Evolutionary conservation across 1,139 yeast genomes (phyloP).

Genomic region (Geotrichum fermentans): DNA sequence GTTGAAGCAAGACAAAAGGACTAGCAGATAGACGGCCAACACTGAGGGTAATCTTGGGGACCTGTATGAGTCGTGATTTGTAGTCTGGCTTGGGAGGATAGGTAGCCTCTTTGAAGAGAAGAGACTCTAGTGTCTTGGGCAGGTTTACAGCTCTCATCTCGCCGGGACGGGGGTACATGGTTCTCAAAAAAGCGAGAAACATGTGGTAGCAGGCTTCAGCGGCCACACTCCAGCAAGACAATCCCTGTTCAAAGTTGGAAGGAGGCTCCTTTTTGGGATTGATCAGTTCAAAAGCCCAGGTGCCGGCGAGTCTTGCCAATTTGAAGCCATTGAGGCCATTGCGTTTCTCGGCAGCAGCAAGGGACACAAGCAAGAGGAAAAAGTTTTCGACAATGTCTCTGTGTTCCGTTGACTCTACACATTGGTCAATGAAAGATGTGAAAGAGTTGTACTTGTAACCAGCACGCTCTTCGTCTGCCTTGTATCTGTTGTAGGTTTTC

Average conservation of each 20-base stretch:
- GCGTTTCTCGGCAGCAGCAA: conserved; percentile 75
- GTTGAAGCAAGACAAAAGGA: conserved; percentile 54
- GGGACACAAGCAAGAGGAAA: conserved; percentile 70
- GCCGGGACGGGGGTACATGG: conserved; percentile 45
- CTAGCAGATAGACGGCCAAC: conserved; percentile 58
- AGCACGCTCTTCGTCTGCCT: conserved; percentile 50
- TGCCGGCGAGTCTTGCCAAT: conserved; percentile 72
- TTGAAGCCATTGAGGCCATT: conserved; percentile 78
- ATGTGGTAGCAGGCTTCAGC: conserved; percentile 84
- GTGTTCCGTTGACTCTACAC: conserved; percentile 77
- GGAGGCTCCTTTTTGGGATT: conserved; percentile 31
- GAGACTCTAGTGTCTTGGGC: conserved; percentile 33
- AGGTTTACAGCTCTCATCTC: conserved; percentile 14
- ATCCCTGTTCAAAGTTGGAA: conserved; percentile 59
- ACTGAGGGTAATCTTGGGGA: conserved; percentile 63
- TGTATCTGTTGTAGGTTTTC: conserved; percentile 73
- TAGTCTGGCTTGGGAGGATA: conserved; percentile 34
- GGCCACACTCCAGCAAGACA: conserved; percentile 63
- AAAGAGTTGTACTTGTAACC: conserved; percentile 63
- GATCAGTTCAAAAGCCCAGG: conserved; percentile 73
- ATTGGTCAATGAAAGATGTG: conserved; percentile 74
- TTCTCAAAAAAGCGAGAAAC: conserved; percentile 67
- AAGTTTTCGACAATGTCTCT: conserved; percentile 87
- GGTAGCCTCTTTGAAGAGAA: conserved; percentile 49
- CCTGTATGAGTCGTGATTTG: conserved; percentile 47